Conservation (phyloP, 768 basidiomycete genomes). For the Pholiota microspora region DNA sequence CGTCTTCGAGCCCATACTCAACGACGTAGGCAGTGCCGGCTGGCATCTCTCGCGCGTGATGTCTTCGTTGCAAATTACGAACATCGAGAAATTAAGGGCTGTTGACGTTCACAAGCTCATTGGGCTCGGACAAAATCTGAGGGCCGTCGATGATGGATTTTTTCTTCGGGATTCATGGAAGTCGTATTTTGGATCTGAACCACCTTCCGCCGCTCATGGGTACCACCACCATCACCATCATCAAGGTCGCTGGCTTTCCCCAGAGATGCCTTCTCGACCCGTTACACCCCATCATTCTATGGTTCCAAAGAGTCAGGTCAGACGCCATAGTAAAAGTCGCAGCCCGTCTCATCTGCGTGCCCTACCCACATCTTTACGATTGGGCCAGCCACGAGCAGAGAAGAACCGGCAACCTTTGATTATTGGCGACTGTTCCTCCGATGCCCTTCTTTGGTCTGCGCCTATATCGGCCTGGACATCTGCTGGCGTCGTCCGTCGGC, state of each 20-base stretch:
- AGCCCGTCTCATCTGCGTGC: neutral
- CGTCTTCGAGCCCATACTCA: constrained; percentile 59
- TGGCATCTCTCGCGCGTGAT: constrained; percentile 67
- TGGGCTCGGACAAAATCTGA: constrained; percentile 44
- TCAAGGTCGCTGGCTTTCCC: neutral
- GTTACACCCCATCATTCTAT: neutral
- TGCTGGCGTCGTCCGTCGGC: constrained; percentile 56
- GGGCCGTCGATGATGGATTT: constrained; percentile 65
- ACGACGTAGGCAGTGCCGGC: constrained; percentile 57
- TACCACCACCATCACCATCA: constrained; percentile 17
- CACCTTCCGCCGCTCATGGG: constrained; percentile 13
- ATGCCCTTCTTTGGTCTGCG: constrained; percentile 62
- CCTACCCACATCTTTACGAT: neutral
- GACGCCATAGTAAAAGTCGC: neutral
- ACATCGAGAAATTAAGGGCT: constrained; percentile 61
- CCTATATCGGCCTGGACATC: constrained; percentile 65
- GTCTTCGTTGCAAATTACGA: constrained; percentile 49
- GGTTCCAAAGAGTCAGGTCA: neutral
- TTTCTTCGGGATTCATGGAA: constrained; percentile 68
- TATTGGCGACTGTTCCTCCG: constrained; percentile 69
- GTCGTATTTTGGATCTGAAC: constrained; percentile 23
- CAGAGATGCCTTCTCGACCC: neutral
- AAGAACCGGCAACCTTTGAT: constrained; percentile 62
- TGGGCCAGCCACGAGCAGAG: neutral
- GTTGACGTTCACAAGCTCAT: constrained; percentile 57